These are phyloP conservation scores for Periglandula ipomoeae DNA, from an alignment of 2,329 filamentous ascomycete species.

Conservation along the genomic window DNA sequence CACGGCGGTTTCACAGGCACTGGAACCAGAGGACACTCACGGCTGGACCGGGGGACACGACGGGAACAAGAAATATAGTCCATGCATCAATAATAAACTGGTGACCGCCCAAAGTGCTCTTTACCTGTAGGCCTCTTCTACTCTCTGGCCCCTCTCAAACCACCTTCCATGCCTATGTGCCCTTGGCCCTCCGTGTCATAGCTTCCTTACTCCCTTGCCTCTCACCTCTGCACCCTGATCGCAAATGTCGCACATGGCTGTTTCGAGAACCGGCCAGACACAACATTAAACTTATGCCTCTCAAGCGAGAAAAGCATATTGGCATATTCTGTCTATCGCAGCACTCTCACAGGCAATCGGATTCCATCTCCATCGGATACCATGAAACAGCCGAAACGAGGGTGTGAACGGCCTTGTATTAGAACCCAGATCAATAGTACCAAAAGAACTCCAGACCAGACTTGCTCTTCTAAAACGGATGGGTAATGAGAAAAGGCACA, in stretches of 20 bases:
- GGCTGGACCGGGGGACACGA: slow-evolving; percentile 6
- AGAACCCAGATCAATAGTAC: slow-evolving; percentile 6
- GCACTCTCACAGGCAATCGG: slow-evolving; percentile 3
- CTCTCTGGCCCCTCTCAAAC: background rate
- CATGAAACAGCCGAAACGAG: slow-evolving; percentile 15
- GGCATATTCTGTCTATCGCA: slow-evolving; percentile 1
- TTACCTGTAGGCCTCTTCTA: background rate
- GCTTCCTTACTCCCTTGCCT: background rate
- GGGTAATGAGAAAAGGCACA: slow-evolving; percentile 13
- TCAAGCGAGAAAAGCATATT: background rate
- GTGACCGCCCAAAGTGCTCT: slow-evolving; percentile 15
- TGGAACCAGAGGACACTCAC: slow-evolving; percentile 29
- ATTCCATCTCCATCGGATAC: background rate
- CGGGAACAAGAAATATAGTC: slow-evolving; percentile 14
- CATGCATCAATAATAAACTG: slow-evolving; percentile 24
- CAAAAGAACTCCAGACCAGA: slow-evolving; percentile 37
- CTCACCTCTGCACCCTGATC: background rate
- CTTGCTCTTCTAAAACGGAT: slow-evolving; percentile 26
- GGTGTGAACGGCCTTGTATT: slow-evolving; percentile 4
- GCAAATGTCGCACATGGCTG: background rate
- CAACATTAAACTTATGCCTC: background rate
- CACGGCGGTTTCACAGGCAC: slow-evolving; percentile 29
- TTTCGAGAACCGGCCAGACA: background rate
- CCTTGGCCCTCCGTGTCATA: background rate
- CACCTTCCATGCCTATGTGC: background rate